These are phyloP conservation scores for Diaporthe ampelina DNA, from an alignment of 2,329 filamentous ascomycete genomes.

Conservation along the genomic window DNA sequence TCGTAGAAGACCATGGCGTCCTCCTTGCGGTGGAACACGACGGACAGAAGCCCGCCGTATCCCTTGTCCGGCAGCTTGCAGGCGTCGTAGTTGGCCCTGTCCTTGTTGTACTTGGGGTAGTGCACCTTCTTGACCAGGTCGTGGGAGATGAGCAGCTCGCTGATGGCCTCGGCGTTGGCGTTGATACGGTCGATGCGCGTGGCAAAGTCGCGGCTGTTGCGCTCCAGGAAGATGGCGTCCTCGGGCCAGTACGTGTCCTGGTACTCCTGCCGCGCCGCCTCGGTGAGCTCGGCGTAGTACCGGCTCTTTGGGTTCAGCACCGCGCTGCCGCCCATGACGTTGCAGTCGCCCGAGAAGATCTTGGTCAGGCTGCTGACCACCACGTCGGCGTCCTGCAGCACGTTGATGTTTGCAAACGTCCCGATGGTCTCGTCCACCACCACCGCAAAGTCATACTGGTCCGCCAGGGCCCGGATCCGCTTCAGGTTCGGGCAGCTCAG, in stretches of 20 bases:
- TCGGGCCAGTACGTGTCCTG: slow-evolving; percentile 96
- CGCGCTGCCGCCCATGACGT: slow-evolving; percentile 93
- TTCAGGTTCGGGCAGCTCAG: slow-evolving; percentile 86
- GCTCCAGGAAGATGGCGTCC: slow-evolving; percentile 93
- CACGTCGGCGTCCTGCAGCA: slow-evolving; percentile 89
- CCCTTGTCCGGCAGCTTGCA: slow-evolving; percentile 81
- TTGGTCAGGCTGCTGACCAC: slow-evolving; percentile 97
- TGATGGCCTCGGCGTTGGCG: slow-evolving; percentile 85
- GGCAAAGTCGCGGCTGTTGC: slow-evolving; percentile 94
- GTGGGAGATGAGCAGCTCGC: slow-evolving; percentile 74
- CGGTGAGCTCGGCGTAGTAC: slow-evolving; percentile 79
- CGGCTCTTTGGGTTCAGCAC: slow-evolving; percentile 75
- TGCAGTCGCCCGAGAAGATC: slow-evolving; percentile 96
- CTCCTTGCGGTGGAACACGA: slow-evolving; percentile 79
- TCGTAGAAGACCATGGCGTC: slow-evolving; percentile 90
- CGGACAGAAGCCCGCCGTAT: slow-evolving; percentile 90
- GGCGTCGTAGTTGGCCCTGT: slow-evolving; percentile 81
- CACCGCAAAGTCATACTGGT: slow-evolving; percentile 88
- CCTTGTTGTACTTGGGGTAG: slow-evolving; percentile 86
- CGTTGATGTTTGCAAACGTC: slow-evolving; percentile 95
- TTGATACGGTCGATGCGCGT: slow-evolving; percentile 88
- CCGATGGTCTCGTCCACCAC: slow-evolving; percentile 97
- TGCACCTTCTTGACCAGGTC: slow-evolving; percentile 81
- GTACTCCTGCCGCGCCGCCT: slow-evolving; percentile 74
- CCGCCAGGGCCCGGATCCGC: slow-evolving; percentile 84